Evolutionary conservation across 495 filamentous ascomycete species (phyloP).

Genomic region (Barbatosphaeria neglecta): DNA sequence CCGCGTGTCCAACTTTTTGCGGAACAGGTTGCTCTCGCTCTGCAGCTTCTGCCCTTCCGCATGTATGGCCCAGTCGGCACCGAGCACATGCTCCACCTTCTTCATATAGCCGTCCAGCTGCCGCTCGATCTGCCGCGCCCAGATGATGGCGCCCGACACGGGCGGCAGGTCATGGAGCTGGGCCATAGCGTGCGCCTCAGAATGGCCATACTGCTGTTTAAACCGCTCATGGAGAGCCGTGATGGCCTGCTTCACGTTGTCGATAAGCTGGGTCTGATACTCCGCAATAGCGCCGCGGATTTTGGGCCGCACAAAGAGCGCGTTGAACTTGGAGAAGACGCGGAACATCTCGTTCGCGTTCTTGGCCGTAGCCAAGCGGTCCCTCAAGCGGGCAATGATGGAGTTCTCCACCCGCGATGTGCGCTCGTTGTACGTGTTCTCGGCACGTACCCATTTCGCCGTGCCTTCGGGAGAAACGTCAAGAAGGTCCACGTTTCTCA

Average conservation of each 20-base stretch:
- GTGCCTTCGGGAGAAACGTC: conserved; percentile 86
- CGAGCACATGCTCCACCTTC: conserved; percentile 90
- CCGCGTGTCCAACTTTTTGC: conserved; percentile 88
- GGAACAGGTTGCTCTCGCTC: conserved; percentile 76
- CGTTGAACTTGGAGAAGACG: conserved; percentile 99
- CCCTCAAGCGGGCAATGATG: conserved; percentile 88
- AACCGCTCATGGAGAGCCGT: conserved; percentile 87
- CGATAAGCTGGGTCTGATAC: conserved; percentile 93
- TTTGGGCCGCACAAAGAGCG: conserved; percentile 92
- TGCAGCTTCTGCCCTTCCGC: conserved; percentile 90
- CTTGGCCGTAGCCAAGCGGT: conserved; percentile 88
- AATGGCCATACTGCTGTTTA: conserved; percentile 96
- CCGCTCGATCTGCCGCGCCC: conserved; percentile 91
- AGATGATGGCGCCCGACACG: conserved; percentile 91
- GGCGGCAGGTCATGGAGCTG: conserved; percentile 90
- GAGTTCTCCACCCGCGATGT: conserved; percentile 96
- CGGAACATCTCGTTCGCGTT: conserved; percentile 99
- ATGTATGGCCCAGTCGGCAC: conserved; percentile 85
- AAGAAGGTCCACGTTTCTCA: conserved; percentile 89
- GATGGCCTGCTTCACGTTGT: conserved; percentile 94
- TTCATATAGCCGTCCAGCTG: conserved; percentile 95
- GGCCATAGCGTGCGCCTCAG: conserved; percentile 94
- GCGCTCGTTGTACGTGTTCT: conserved; percentile 91
- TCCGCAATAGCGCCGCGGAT: conserved; percentile 95
- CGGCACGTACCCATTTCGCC: conserved; percentile 78